Evolutionary conservation across 2,329 filamentous ascomycete species (phyloP).

Genomic region (Dothistroma septosporum): DNA sequence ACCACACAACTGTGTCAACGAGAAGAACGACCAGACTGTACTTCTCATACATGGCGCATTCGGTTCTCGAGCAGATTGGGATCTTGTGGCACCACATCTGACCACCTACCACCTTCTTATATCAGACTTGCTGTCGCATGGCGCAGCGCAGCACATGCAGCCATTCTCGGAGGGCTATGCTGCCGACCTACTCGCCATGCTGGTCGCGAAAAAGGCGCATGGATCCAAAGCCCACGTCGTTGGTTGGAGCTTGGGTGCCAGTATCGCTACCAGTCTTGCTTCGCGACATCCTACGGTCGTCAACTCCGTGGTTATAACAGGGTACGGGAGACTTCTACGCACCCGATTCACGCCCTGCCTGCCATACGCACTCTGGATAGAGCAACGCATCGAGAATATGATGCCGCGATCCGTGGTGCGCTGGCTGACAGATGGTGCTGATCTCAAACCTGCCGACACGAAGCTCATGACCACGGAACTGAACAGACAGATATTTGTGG

Average conservation of each 20-base stretch:
- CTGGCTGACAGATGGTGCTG: constrained; percentile 26
- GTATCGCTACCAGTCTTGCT: constrained; percentile 25
- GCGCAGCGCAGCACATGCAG: constrained; percentile 16
- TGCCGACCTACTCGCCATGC: constrained; percentile 20
- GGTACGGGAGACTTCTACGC: constrained; percentile 16
- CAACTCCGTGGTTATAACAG: constrained; percentile 23
- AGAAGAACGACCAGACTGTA: constrained; percentile 15
- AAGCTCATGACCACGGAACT: constrained; percentile 11
- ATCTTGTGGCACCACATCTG: constrained; percentile 22
- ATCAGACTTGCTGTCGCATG: constrained; percentile 25
- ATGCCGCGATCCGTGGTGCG: constrained; percentile 18
- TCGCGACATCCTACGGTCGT: constrained; percentile 21
- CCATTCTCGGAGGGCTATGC: constrained; percentile 23
- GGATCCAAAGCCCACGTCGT: constrained; percentile 24
- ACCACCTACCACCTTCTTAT: constrained; percentile 25
- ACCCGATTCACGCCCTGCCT: constrained; percentile 8
- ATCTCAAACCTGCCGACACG: constrained; percentile 10
- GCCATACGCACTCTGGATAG: constrained; percentile 19
- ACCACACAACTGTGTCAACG: constrained; percentile 13
- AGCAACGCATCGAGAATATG: constrained; percentile 15
- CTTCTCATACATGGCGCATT: constrained; percentile 28
- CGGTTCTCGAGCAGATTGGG: constrained; percentile 20
- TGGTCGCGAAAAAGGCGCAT: constrained; percentile 21
- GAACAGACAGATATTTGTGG: constrained; percentile 16
- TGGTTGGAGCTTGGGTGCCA: constrained; percentile 28